Evolutionary conservation across 1,139 yeast genomes (phyloP).

Genomic region (Yarrowia galli): DNA sequence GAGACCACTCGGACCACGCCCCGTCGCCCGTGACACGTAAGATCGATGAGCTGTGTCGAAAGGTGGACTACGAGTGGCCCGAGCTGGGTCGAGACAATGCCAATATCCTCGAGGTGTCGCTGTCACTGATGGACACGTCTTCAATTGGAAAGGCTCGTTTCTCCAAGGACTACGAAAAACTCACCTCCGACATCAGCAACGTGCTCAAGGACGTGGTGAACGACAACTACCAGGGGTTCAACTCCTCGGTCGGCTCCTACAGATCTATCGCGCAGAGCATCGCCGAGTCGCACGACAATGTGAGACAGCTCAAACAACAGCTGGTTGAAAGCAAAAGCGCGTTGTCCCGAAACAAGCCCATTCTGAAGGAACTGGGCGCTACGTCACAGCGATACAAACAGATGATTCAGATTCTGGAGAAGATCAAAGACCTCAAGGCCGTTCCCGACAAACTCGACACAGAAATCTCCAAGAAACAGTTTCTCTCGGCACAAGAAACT

Average conservation of each 20-base stretch:
- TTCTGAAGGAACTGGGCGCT: conserved; percentile 68
- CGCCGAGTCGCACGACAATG: conserved; percentile 63
- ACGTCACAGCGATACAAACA: conserved; percentile 69
- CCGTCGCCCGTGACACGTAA: conserved; percentile 32
- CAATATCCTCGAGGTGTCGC: conserved; percentile 84
- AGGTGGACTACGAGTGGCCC: conserved; percentile 43
- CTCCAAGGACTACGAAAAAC: conserved; percentile 61
- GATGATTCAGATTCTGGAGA: conserved; percentile 72
- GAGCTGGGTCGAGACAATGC: conserved; percentile 57
- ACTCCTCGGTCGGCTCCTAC: conserved; percentile 80
- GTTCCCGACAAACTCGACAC: conserved; percentile 72
- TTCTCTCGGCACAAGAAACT: conserved; percentile 70
- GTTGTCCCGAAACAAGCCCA: conserved; percentile 62
- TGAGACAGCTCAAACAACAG: conserved; percentile 60
- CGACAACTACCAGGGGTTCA: conserved; percentile 82
- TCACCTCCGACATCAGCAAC: conserved; percentile 62
- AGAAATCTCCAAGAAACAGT: conserved; percentile 69
- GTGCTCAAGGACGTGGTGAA: conserved; percentile 75
- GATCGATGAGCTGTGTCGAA: conserved; percentile 30
- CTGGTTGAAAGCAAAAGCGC: conserved; percentile 60
- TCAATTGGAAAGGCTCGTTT: conserved; percentile 88
- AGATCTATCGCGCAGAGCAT: conserved; percentile 65
- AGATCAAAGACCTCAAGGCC: conserved; percentile 67
- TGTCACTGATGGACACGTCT: conserved; percentile 80
- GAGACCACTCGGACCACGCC: conserved; percentile 25